Base-by-base conservation (phyloP, 805 yeast genomes). In the Yarrowia divulgata region DNA sequence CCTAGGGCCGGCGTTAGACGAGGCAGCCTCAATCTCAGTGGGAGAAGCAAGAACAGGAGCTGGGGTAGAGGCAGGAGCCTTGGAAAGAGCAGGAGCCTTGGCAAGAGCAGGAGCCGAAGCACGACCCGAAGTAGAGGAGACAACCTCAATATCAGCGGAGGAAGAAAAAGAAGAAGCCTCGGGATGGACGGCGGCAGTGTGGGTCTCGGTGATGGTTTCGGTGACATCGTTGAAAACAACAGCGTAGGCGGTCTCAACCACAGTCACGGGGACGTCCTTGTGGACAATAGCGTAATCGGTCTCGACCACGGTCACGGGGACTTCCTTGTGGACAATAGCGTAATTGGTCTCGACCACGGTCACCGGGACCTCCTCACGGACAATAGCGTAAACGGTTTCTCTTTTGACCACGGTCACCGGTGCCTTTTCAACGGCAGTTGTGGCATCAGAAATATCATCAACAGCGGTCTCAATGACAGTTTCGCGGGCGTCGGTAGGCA, bases 381-480 rank as follows among this genome's bases (percentile, higher is more conserved):
- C 37, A 9, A 34, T 9, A 34, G 37, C 10, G 37, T 34, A 34
- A 9, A 34, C 37, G 1, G 37, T 34, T 8, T 34, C 37, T 23
- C 29, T 23, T 4, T 23, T 23, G 10, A 34, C 37, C 37, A 8
- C 37, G 37, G 37, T 34, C 8, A 34, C 37, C 10, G 37, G 37
- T 8, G 37, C 37, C 37, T 34, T 8, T 8, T 34, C 37, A 9
- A 9, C 1, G 74, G 85, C 46, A 72, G 72, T 8, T 85, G 85
- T 71, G 81, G 82, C 14, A 77, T 79, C 37, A 77, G 81, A 0
- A 73, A 89, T 12, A 78, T 89, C 29, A 85, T 89, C 37, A 85
- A 88, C 16, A 93, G 90, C 74, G 82, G 88, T 1, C 83, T 85
- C 23, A 98, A 98, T 60, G 96, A 92, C 71, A 85, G 60, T 19